Evolutionary conservation across 2,329 filamentous ascomycete species (phyloP).

Genomic region (Teratosphaeria nubilosa): DNA sequence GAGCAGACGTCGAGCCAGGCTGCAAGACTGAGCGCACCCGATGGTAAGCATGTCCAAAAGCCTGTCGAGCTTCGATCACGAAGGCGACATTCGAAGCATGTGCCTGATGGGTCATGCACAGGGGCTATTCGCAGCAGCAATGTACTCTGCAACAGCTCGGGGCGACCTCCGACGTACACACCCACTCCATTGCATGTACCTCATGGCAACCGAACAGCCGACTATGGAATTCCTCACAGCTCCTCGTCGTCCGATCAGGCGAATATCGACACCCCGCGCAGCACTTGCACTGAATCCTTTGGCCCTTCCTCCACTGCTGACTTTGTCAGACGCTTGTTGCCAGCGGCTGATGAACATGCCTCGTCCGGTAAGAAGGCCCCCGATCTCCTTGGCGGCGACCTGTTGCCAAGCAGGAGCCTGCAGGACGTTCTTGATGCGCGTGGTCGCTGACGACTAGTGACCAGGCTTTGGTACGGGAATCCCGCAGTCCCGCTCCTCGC

Average conservation of each 20-base stretch:
- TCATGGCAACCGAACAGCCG: not conserved
- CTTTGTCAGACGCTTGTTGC: not conserved
- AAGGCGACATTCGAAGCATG: not conserved
- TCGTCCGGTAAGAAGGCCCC: not conserved
- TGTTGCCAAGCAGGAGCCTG: no score
- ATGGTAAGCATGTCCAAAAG: not conserved
- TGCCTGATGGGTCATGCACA: not conserved
- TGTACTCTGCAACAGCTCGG: not conserved
- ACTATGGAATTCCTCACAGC: not conserved
- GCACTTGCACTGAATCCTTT: not conserved
- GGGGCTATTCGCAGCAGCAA: not conserved
- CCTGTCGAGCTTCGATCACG: not conserved
- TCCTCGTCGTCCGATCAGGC: not conserved
- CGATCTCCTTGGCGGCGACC: no score
- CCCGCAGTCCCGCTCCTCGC: conserved; percentile 8
- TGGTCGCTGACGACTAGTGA: not conserved
- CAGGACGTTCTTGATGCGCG: not conserved
- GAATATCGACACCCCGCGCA: not conserved
- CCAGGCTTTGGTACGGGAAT: not conserved
- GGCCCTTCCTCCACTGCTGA: not conserved
- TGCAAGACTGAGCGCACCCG: not conserved
- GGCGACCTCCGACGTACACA: not conserved
- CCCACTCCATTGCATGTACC: not conserved
- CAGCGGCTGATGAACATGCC: not conserved
- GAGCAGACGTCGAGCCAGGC: conserved; percentile 4